Evolutionary conservation across 257 asterid species (phyloP), one percentile per base, ranked within the genome.

Genomic region (Nicotiana otophora): DNA sequence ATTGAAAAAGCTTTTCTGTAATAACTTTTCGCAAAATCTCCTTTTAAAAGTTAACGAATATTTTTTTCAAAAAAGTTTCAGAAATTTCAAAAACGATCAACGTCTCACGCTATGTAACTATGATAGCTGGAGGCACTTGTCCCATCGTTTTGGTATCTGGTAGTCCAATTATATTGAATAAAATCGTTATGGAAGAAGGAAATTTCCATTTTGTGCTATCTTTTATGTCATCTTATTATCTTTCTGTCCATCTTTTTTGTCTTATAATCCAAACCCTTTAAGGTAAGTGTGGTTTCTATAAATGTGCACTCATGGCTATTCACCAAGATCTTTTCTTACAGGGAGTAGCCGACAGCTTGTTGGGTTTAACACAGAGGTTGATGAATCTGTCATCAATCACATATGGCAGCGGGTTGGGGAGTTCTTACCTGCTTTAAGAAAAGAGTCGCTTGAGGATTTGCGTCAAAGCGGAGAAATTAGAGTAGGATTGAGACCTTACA

Each of bases 311-410:
- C 7, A 7, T 48, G 39, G 57, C 39, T 48, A 79, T 60, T 61
- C 74, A 53, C 51, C 77, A 28, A 31, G 61, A 70, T 79, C 55
- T 83, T 74, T 80, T 84, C 57, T 81, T 69, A 64, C 92, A 94
- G 99, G 99, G 81, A 94, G 98, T 91, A 96, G 98, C 86, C 96
- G 99, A 30, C 94, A 96, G 87, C 91, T 94, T 78, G 89, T 90
- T 78, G 98, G 98, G 84, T 94, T 94, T 84, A 70, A 81, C 86
- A 91, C 92, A 26, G 93, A 89, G 69, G 84, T 96, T 39, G 97
- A 93, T 16, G 97, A 94, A 86, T 88, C 92, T 42, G 91, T 94
- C 80, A 67, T 94, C 66, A 83, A 84, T 30, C 90, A 88, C 83
- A 96, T 96, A 87, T 96, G 98, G 98, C 88, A 92, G 77, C 88